A percentile compares a stretch with the other conserved stretches of the same genome.
Conservation (phyloP, 2,329 filamentous ascomycete genomes). For the Aspergillus uvarum region DNA sequence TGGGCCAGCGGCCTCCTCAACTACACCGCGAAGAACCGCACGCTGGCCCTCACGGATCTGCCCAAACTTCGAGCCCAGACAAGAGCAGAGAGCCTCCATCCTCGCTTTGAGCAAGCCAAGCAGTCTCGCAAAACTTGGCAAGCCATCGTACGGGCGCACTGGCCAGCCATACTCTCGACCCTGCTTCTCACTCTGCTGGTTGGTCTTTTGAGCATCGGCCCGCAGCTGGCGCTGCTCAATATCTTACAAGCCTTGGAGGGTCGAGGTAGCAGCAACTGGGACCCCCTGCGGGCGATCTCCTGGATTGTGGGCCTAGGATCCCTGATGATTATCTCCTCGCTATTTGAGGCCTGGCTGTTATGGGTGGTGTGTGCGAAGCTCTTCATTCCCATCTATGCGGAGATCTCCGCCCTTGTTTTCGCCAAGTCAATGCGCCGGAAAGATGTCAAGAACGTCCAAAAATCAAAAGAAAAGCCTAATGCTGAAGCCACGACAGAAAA, state of each 20-base stretch:
- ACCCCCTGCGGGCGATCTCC: constrained; percentile 60
- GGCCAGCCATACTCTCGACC: constrained; percentile 57
- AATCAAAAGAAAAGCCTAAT: constrained; percentile 41
- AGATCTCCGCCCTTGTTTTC: constrained; percentile 71
- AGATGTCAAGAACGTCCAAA: constrained; percentile 53
- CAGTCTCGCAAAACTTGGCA: constrained; percentile 55
- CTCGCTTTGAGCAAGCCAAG: constrained; percentile 41
- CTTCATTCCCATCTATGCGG: constrained; percentile 66
- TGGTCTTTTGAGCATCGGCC: constrained; percentile 64
- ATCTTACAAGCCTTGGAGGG: constrained; percentile 65
- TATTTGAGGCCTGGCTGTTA: constrained; percentile 64
- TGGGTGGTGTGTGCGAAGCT: constrained; percentile 66
- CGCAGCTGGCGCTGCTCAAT: constrained; percentile 67
- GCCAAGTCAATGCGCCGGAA: constrained; percentile 75
- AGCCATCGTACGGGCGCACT: constrained; percentile 60
- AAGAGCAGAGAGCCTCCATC: constrained; percentile 54
- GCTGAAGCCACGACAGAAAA: constrained; percentile 27
- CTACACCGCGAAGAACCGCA: constrained; percentile 57
- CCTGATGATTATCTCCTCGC: constrained; percentile 55
- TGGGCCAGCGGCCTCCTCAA: constrained; percentile 62
- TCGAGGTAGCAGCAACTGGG: constrained; percentile 45
- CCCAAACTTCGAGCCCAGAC: constrained; percentile 59
- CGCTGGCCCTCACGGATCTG: constrained; percentile 62
- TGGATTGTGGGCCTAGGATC: constrained; percentile 66
- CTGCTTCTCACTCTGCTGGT: constrained; percentile 56